A percentile compares a stretch with the other conserved stretches of the same genome.
phyloP scores from a whole-genome alignment of 345 rosid species.

The Pistacia integerrima region DNA sequence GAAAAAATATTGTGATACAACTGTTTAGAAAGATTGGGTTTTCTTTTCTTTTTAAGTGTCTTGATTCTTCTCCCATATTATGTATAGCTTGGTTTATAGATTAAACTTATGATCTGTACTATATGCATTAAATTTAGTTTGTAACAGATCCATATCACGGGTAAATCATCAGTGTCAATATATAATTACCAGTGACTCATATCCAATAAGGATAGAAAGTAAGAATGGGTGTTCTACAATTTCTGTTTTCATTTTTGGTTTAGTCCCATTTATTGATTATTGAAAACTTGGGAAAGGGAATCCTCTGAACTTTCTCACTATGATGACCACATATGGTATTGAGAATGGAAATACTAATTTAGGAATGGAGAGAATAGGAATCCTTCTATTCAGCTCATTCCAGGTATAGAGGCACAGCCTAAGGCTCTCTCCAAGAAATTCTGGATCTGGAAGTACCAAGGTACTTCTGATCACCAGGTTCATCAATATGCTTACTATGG shows the following conservation, averaged over 20 bases:
- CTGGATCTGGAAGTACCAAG: background rate
- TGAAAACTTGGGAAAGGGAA: constrained; percentile 3
- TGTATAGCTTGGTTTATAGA: background rate
- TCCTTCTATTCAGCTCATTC: background rate
- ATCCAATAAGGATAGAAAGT: background rate
- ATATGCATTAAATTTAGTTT: background rate
- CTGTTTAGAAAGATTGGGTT: background rate
- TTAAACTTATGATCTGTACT: background rate
- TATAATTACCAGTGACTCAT: background rate
- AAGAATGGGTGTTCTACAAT: background rate
- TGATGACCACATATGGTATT: background rate
- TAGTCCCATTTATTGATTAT: background rate
- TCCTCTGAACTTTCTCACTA: background rate
- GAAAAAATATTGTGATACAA: background rate
- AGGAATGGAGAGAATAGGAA: background rate
- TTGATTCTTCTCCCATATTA: background rate
- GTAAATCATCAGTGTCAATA: background rate
- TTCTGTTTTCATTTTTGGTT: background rate
- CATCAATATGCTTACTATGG: background rate
- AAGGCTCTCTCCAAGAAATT: background rate
- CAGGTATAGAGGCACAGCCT: background rate
- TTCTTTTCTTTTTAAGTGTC: background rate
- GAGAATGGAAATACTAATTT: background rate
- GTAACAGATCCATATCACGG: background rate
- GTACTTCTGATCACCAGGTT: background rate